These are phyloP conservation scores for Gossypium anomalum DNA, from an alignment of 345 rosid genomes.

Conservation along the genomic window DNA sequence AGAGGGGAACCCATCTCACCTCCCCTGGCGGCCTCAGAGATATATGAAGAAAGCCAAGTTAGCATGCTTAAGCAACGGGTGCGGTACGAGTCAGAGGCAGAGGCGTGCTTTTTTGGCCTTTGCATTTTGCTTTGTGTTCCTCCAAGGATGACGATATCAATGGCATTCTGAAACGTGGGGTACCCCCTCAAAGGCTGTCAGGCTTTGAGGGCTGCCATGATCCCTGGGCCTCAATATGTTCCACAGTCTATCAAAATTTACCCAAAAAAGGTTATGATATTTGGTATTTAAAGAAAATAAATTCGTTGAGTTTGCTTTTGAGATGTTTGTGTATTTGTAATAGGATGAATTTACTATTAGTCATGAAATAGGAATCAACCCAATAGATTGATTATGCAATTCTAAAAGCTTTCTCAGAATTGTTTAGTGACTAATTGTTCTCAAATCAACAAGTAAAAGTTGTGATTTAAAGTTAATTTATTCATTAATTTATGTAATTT, in stretches of 20 bases:
- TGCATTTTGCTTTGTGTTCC: not conserved
- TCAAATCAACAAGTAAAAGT: no score
- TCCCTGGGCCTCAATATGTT: not conserved
- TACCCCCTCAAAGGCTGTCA: not conserved
- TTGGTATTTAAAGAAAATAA: no score
- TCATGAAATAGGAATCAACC: no score
- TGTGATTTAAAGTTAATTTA: no score
- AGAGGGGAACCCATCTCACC: not conserved
- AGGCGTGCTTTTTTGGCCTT: slow-evolving; percentile 3
- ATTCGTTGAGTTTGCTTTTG: no score
- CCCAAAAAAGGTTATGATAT: not conserved
- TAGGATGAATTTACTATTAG: no score
- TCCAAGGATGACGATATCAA: not conserved
- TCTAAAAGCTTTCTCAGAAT: no score
- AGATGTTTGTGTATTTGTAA: no score
- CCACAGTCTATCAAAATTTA: not conserved
- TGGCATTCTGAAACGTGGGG: not conserved
- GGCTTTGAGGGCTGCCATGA: slow-evolving; percentile 1
- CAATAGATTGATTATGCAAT: no score
- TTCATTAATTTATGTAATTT: no score
- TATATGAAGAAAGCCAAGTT: not conserved
- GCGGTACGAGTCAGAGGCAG: slow-evolving; percentile 4
- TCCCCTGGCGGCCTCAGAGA: slow-evolving; percentile 8
- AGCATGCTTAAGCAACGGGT: slow-evolving; percentile 26
- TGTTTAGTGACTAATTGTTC: no score